Conservation (phyloP, 176 grass and related monocot genomes). For the Bonia amplexicaulis region DNA sequence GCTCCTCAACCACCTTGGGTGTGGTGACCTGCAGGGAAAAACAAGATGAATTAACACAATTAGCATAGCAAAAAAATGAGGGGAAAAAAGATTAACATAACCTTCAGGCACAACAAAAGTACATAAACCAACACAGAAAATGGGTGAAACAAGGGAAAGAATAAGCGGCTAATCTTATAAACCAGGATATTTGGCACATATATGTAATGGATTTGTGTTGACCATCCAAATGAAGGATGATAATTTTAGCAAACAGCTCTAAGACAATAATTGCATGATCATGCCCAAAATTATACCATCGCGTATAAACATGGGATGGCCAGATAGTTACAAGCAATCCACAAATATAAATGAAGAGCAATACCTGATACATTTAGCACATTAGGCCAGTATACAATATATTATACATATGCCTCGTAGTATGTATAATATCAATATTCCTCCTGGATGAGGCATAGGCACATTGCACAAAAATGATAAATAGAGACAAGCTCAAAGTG, state of each 20-base stretch:
- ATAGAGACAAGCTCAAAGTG: neutral
- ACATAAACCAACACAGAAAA: neutral
- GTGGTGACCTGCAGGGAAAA: conserved; percentile 59
- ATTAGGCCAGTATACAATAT: neutral
- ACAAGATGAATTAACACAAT: neutral
- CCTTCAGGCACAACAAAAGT: neutral
- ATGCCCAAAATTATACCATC: neutral
- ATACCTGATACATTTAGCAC: neutral
- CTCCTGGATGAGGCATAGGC: neutral
- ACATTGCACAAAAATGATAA: neutral
- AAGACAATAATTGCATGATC: neutral
- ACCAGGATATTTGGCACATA: neutral
- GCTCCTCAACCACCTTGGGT: conserved; percentile 85
- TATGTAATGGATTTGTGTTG: neutral
- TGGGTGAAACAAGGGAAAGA: neutral
- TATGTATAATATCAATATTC: too few relatives aligned
- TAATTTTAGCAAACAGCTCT: neutral
- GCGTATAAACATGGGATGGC: neutral
- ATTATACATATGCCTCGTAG: neutral
- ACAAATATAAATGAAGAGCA: neutral
- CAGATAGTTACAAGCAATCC: neutral
- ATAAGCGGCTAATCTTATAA: neutral
- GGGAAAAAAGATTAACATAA: neutral
- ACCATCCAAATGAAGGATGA: neutral
- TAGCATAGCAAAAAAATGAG: neutral